Conservation (phyloP, 257 asterid species). For the Mentha longifolia region DNA sequence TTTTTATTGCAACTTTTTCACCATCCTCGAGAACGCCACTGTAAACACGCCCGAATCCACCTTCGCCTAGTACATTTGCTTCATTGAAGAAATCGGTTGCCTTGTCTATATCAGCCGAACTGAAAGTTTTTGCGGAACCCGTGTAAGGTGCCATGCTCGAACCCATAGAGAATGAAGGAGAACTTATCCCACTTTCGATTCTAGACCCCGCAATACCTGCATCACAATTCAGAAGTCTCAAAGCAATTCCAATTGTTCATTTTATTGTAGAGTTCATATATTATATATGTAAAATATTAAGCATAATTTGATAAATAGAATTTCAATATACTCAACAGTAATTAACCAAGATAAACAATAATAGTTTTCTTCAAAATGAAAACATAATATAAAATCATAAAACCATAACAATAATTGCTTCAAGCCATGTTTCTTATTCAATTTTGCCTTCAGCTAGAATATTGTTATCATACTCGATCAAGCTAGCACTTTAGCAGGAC, state of each 20-base stretch:
- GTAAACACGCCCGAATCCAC: constrained; percentile 93
- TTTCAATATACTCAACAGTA: too few relatives aligned
- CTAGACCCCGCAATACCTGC: constrained; percentile 57
- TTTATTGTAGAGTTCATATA: too few relatives aligned
- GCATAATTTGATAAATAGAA: too few relatives aligned
- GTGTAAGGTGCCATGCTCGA: constrained; percentile 81
- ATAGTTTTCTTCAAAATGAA: too few relatives aligned
- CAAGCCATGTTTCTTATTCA: too few relatives aligned
- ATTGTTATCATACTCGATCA: not conserved
- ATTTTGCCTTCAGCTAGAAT: too few relatives aligned
- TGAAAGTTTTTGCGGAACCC: constrained; percentile 80
- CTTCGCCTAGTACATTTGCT: constrained; percentile 81
- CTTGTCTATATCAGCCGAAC: constrained; percentile 65
- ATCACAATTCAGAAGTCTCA: constrained; percentile 16
- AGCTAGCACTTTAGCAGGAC: not conserved
- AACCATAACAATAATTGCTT: too few relatives aligned
- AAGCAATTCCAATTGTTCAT: too few relatives aligned
- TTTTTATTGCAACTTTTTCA: constrained; percentile 73
- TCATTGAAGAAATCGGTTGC: constrained; percentile 86
- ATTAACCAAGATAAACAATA: too few relatives aligned
- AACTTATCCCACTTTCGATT: constrained; percentile 65
- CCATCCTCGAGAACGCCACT: constrained; percentile 87
- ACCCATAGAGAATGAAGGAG: constrained; percentile 71
- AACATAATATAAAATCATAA: too few relatives aligned
- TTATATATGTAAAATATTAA: too few relatives aligned